Evolutionary conservation across 257 asterid genomes (phyloP).

Genomic region (Nicotiana benthamiana): DNA sequence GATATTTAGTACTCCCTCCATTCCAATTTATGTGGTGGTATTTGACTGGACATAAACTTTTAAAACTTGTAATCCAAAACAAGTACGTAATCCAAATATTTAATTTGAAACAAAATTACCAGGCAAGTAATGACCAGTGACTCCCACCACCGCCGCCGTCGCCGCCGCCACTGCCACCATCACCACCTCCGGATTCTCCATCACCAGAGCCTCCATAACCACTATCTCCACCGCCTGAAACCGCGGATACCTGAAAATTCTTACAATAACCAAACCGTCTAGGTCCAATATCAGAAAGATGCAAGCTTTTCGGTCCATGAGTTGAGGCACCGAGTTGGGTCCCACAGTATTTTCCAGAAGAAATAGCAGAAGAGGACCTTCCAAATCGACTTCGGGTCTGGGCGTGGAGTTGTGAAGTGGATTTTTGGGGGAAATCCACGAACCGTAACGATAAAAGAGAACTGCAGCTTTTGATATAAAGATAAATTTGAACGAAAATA

Average conservation of each 20-base stretch:
- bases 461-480: too few relatives aligned
- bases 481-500: too few relatives aligned
- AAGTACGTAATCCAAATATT: not conserved
- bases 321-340: not conserved
- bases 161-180: slow-evolving; percentile 24
- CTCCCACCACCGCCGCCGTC: slow-evolving; percentile 21
- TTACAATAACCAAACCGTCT: slow-evolving; percentile 14
- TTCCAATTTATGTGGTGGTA: too few relatives aligned
- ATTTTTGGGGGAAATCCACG: slow-evolving; percentile 11
- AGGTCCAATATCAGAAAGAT: slow-evolving; percentile 16
- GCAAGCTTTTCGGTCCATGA: slow-evolving; percentile 21
- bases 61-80: too few relatives aligned
- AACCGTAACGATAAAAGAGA: slow-evolving; percentile 17
- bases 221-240: slow-evolving; percentile 43
- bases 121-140: slow-evolving; percentile 53
- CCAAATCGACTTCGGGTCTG: not conserved
- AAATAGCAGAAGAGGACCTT: slow-evolving; percentile 8
- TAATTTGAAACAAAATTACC: slow-evolving; percentile 28
- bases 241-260: slow-evolving; percentile 36
- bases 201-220: slow-evolving; percentile 47
- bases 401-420: slow-evolving; percentile 16
- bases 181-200: slow-evolving; percentile 42
- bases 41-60: too few relatives aligned
- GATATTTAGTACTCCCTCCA: not conserved
- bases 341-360: not conserved